Conservation (phyloP, 306 rosid genomes). For the Boehmeria nivea region DNA sequence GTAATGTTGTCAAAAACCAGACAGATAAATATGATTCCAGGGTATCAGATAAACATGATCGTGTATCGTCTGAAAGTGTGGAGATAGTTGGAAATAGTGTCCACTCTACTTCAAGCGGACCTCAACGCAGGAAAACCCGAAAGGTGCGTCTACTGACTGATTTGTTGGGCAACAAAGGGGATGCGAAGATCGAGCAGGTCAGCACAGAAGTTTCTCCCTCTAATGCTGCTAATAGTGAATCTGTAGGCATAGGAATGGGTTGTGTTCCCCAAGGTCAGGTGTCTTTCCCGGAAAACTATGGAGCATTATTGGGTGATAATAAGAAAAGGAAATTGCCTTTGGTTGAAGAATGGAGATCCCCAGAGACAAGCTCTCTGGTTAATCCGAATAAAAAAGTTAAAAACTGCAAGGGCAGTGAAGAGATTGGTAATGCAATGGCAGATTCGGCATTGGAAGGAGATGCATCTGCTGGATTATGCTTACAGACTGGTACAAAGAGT, state of each 20-base stretch:
- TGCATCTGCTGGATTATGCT: conserved; percentile 25
- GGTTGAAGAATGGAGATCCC: conserved; percentile 42
- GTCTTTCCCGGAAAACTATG: conserved; percentile 42
- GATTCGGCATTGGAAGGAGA: conserved; percentile 36
- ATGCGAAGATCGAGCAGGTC: conserved; percentile 34
- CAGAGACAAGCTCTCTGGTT: conserved; percentile 29
- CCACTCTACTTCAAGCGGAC: conserved; percentile 41
- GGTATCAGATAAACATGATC: conserved; percentile 33
- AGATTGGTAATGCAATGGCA: conserved; percentile 22
- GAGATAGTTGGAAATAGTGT: conserved; percentile 42
- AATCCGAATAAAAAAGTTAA: conserved; percentile 28
- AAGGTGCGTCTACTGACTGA: conserved; percentile 88
- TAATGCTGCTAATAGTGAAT: conserved; percentile 33
- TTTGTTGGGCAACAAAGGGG: conserved; percentile 55
- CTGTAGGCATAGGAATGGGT: conserved; percentile 31
- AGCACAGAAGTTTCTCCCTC: conserved; percentile 36
- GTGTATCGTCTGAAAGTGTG: conserved; percentile 34
- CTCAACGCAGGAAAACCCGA: conserved; percentile 59
- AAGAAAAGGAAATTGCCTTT: conserved; percentile 57
- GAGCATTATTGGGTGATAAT: conserved; percentile 30
- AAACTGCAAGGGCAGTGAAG: conserved; percentile 32
- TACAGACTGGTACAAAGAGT: conserved; percentile 37
- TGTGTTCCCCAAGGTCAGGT: conserved; percentile 40
- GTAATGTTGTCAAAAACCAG: conserved; percentile 26
- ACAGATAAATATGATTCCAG: conserved; percentile 25